Percentiles rank a stretch among this genome's conserved stretches.
These are phyloP conservation scores for Stagonosporopsis rhizophila DNA, from an alignment of 2,329 filamentous ascomycete genomes.

Conservation along the genomic window DNA sequence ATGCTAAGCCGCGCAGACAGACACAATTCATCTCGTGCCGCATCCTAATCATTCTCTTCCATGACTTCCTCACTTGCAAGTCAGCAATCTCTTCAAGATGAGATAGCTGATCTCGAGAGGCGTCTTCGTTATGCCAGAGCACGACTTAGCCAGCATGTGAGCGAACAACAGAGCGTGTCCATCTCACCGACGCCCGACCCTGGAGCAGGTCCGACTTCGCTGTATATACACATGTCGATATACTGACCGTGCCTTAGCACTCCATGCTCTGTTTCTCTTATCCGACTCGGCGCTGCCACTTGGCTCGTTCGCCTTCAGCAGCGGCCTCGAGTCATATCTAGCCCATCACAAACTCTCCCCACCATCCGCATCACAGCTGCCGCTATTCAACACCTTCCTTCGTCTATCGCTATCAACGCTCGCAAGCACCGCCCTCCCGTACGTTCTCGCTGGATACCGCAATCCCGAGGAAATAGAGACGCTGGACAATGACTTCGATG, in stretches of 20 bases:
- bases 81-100: slow-evolving; percentile 51
- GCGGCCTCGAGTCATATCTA: slow-evolving; percentile 81
- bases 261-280: slow-evolving; percentile 76
- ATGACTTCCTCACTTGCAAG: slow-evolving; percentile 36
- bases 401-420: slow-evolving; percentile 73
- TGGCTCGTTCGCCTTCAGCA: slow-evolving; percentile 87
- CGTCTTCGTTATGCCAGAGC: slow-evolving; percentile 56
- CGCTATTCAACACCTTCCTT: slow-evolving; percentile 70
- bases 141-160: slow-evolving; percentile 55
- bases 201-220: slow-evolving; percentile 12
- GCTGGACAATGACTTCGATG: slow-evolving; percentile 79
- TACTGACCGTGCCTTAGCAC: slow-evolving; percentile 23
- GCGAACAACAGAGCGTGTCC: slow-evolving; percentile 8
- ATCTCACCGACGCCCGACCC: slow-evolving; percentile 6
- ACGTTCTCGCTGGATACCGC: slow-evolving; percentile 72
- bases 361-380: slow-evolving; percentile 40
- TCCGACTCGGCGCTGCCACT: slow-evolving; percentile 83
- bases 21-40: slow-evolving; percentile 20
- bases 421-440: slow-evolving; percentile 75
- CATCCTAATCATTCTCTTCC: slow-evolving; percentile 23
- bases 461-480: slow-evolving; percentile 58
- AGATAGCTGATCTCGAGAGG: slow-evolving; percentile 66
- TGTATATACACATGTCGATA: not conserved
- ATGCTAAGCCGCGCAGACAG: slow-evolving; percentile 28
- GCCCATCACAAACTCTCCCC: slow-evolving; percentile 64